Evolutionary conservation across 768 basidiomycete genomes (phyloP), one percentile per base, ranked within the genome.

Genomic region (Calocybe indica): DNA sequence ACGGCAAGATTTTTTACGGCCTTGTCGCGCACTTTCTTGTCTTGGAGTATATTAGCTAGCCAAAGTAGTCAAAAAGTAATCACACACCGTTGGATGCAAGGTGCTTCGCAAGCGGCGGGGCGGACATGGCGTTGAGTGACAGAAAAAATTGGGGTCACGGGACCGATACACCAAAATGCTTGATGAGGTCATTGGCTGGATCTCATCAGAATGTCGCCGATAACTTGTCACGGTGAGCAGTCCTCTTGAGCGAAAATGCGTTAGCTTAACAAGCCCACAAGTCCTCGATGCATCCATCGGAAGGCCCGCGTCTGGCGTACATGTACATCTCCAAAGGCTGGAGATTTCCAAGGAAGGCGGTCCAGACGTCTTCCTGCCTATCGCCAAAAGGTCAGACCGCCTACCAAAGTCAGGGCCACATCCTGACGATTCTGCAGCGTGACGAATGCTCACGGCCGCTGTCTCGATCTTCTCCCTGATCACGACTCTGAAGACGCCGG

Each of bases 1-100:
- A 71, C 63, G 0, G 84, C 72, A 7, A 98, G 75, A 49, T 79
- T 80, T 62, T 85, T 83, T 52, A 96, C 78, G 0, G 95, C 95
- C 60, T 85, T 89, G 68, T 99, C 95, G 50, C 95, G 82, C 2
- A 83, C 85, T 61, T 83, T 85, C 73, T 96, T 95, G 60, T 97
- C 94, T 92, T 65, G 46, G 30, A 60, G 62, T 37, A 47, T 49
- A 47, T 48, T 51, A 52, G 43, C 43, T 33, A 51, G 52, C 35
- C 47, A 40, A 37, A 28, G 6, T 11, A 11, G 31, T 31, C 13
- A 29, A 37, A 13, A 33, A 11, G 2, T 13, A 37, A 40, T 40
- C 32, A 41, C 78, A 55, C 56, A 91, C 93, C 92, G 52, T 88
- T 92, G 22, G 92, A 92, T 13, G 92, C 93, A 39, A 98, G 81